A percentile compares a stretch with the other conserved stretches of the same genome.
phyloP scores from a whole-genome alignment of 2,329 filamentous ascomycete species.

The Exophiala aquamarina region DNA sequence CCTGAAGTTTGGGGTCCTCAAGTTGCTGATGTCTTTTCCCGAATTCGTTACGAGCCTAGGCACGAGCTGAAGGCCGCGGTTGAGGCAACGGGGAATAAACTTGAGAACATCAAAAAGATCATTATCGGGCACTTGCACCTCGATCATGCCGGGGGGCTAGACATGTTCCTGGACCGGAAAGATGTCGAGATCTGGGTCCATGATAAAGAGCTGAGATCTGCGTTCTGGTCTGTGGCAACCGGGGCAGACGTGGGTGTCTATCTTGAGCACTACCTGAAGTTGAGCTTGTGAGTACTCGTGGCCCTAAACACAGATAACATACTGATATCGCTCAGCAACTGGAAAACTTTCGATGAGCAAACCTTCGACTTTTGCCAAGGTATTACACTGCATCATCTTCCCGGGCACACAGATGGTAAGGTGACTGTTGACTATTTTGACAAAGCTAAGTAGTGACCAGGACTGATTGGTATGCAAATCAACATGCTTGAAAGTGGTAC shows the following conservation, averaged over 20 bases:
- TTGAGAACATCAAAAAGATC: conserved; percentile 29
- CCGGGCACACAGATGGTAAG: conserved; percentile 28
- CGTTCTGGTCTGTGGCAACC: conserved; percentile 28
- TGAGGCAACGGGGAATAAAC: conserved; percentile 28
- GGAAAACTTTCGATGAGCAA: conserved; percentile 28
- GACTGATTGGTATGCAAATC: conserved; percentile 29
- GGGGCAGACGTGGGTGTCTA: conserved; percentile 27
- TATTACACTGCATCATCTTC: conserved; percentile 27
- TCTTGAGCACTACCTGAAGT: conserved; percentile 28
- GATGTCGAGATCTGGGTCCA: conserved; percentile 29
- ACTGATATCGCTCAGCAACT: conserved; percentile 20
- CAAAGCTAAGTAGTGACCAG: conserved; percentile 14
- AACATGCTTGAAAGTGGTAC: conserved; percentile 28
- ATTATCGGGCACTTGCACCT: conserved; percentile 29
- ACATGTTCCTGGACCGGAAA: conserved; percentile 24
- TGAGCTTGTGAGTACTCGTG: conserved; percentile 22
- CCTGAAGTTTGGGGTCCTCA: conserved; percentile 27
- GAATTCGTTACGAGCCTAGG: conserved; percentile 24
- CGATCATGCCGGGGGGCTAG: conserved; percentile 27
- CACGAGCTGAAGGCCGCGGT: conserved; percentile 27
- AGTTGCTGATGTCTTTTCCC: conserved; percentile 23
- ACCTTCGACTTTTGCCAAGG: conserved; percentile 29
- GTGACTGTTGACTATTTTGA: not conserved
- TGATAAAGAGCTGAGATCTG: conserved; percentile 22
- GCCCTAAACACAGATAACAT: not conserved